Evolutionary conservation across 2,329 filamentous ascomycete species (phyloP).

Genomic region (Mycogone perniciosa): DNA sequence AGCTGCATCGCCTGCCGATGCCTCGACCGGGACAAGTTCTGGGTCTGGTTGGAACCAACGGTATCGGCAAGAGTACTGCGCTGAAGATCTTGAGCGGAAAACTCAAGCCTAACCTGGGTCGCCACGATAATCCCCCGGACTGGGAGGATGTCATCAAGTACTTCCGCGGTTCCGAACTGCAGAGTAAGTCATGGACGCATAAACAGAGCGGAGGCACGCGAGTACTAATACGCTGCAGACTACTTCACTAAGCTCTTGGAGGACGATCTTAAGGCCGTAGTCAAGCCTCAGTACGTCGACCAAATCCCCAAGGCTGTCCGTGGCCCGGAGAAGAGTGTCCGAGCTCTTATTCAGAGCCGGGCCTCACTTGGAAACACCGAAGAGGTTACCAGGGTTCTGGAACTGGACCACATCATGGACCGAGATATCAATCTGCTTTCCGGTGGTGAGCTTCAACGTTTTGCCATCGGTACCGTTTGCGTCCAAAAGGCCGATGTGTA

Average conservation of each 20-base stretch:
- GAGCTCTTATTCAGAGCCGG: constrained; percentile 69
- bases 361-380: constrained; percentile 72
- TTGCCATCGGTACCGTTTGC: constrained; percentile 92
- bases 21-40: constrained; percentile 92
- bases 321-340: constrained; percentile 71
- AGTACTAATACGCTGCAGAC: constrained; percentile 41
- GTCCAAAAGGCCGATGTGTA: constrained; percentile 96
- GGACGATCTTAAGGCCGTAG: constrained; percentile 93
- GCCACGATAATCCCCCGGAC: constrained; percentile 92
- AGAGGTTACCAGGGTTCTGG: constrained; percentile 75
- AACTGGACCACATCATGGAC: constrained; percentile 83
- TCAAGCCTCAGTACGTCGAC: constrained; percentile 99
- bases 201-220: too few relatives aligned
- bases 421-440: constrained; percentile 87
- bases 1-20: constrained; percentile 93
- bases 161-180: constrained; percentile 94
- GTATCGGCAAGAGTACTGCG: constrained; percentile 99
- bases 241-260: constrained; percentile 99
- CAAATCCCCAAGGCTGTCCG: constrained; percentile 93
- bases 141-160: constrained; percentile 99
- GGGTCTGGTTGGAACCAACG: constrained; percentile 96
- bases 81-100: constrained; percentile 98
- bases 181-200: constrained; percentile 58
- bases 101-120: constrained; percentile 93
- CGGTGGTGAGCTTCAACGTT: constrained; percentile 96